Base-by-base conservation (phyloP, 140 eudicot species). In the Flaveria floridana region DNA sequence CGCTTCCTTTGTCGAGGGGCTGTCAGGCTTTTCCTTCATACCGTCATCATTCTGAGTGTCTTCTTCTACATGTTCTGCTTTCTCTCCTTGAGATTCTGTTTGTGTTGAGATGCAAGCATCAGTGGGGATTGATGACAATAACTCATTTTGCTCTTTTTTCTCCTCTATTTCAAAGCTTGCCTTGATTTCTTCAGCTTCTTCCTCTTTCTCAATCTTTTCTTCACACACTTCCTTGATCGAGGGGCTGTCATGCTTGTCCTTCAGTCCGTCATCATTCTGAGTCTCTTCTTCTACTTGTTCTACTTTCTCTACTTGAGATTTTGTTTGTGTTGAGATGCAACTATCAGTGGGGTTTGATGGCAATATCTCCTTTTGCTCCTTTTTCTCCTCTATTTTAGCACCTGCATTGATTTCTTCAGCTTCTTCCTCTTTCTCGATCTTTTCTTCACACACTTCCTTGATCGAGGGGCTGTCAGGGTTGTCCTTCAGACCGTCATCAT, bases 351-450 rank as follows among this genome's bases (percentile, higher is more conserved):
- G 59, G 23, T 6, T 13, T 53, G 0, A 48, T 30, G 39, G 4
- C 39, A 30, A 30, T 30, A 30, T 0, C 7, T 30, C 39, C 39
- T 55, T 63, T 12, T 37, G 39, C 57, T 48, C 2, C 8, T 11
- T 19, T 62, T 74, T 34, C 65, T 66, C 68, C 55, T 71, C 75
- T 4, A 7, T 81, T 51, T 25, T 16, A 18, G 71, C 71, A 37
- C 62, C 69, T n/a, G 55, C 2, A 50, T 12, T 16, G 65, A 58
- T 26, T 26, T 26, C 30, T 26, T 26, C 30, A 26, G 4, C 61
- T 55, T 46, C 65, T 79, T 79, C 61, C 47, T 74, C 79, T 79
- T 73, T 52, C 71, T 79, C 52, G 20, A 15, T 73, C 65, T 64
- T 28, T 28, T 28, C 37, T 28, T 28, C 37, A 28, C 21, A 47